Evolutionary conservation across 108 stramenopile genomes (phyloP), one percentile per base, ranked within the genome.

Genomic region (Cyclotella baltica): DNA sequence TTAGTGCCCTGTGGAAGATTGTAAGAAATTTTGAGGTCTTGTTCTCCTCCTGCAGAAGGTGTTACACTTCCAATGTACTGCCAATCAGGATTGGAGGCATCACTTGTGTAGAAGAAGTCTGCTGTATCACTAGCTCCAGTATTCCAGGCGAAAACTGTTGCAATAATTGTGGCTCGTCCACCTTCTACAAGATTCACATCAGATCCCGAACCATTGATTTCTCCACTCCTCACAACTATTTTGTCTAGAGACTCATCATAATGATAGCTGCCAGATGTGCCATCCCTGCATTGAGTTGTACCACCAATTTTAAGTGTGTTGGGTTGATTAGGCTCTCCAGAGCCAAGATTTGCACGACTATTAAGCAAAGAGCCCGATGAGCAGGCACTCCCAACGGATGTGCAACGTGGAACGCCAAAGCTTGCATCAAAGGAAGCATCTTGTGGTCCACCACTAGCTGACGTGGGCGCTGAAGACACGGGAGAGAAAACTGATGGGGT

Each of bases 231-330:
- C 8, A 76, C 67, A 29, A 59, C 50, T 36, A 76, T 56, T 18
- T 59, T 59, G 25, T 76, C 75, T 10, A 76, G 33, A 22, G 79
- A 65, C 30, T 80, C 73, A 33, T 80, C 57, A 22, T 10, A 16
- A 31, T 68, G 31, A 38, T 80, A 69, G 3, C 18, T 10, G 34
- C 71, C 63, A 57, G 5, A 2, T 27, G 38, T 30, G 19, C 75
- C 75, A n/a, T 76, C 75, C 27, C 0, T 20, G 16, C 75, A 76
- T n/a, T n/a, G n/a, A n/a, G n/a, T n/a, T n/a, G n/a, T n/a, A n/a
- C 62, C 63, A 33, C 70, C 68, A 18, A n/a, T n/a, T n/a, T n/a
- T n/a, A 28, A 76, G 43, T 20, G 75, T 69, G 67, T 76, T 76
- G 34, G 75, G 68, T 3, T 37, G 30, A 27, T 76, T 76, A 13